These are phyloP conservation scores for Guyanaporus albipodus DNA, from an alignment of 768 basidiomycete genomes.

Conservation along the genomic window DNA sequence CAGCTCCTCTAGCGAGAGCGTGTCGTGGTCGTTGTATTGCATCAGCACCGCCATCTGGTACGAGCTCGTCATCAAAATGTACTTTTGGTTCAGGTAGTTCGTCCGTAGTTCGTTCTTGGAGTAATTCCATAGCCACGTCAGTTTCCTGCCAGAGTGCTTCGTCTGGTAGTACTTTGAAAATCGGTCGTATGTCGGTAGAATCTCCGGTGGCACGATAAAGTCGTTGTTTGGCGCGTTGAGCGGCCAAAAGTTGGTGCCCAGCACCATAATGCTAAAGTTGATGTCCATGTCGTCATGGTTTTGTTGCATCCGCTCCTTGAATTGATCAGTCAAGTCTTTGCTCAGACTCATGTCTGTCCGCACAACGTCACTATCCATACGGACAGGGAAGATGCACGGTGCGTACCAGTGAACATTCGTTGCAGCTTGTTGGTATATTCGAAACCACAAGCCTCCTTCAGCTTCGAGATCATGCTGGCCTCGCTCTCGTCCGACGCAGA, in stretches of 20 bases:
- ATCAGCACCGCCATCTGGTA: constrained; percentile 94
- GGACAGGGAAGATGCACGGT: background rate
- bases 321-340: constrained; percentile 92
- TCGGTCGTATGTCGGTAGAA: constrained; percentile 81
- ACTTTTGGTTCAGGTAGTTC: constrained; percentile 90
- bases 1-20: constrained; percentile 77
- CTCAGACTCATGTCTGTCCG: constrained; percentile 86
- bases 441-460: constrained; percentile 95
- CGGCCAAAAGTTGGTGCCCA: constrained; percentile 97
- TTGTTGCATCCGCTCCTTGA: constrained; percentile 89
- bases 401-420: constrained; percentile 90
- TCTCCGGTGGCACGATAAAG: constrained; percentile 85
- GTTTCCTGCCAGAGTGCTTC: constrained; percentile 90
- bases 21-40: constrained; percentile 91
- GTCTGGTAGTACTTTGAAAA: constrained; percentile 92
- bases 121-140: constrained; percentile 99
- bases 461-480: constrained; percentile 95
- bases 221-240: constrained; percentile 78
- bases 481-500: constrained; percentile 97
- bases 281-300: constrained; percentile 84
- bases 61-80: constrained; percentile 91
- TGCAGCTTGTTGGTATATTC: constrained; percentile 96
- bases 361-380: constrained; percentile 3
- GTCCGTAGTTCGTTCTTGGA: constrained; percentile 95
- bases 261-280: constrained; percentile 89